Evolutionary conservation across 2,329 filamentous ascomycete genomes (phyloP).

Genomic region (Mycosphaerelloides madeirae): DNA sequence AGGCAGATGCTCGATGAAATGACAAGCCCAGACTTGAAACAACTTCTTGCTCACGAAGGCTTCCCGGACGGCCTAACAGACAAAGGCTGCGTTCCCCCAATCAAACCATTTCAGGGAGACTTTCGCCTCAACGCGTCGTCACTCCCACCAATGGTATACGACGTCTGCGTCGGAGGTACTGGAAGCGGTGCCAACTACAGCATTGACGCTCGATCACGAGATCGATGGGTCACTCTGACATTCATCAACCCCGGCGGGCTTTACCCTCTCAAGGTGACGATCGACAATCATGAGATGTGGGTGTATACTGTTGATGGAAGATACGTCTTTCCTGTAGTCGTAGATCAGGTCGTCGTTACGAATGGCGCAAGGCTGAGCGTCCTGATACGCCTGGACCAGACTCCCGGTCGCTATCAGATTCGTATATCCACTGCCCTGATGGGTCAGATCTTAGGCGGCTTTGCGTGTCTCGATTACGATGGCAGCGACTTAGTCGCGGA

Average conservation of each 20-base stretch:
- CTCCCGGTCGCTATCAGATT: constrained; percentile 33
- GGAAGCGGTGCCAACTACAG: background rate
- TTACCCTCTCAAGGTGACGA: constrained; percentile 10
- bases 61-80: background rate
- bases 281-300: constrained; percentile 17
- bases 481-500: constrained; percentile 36
- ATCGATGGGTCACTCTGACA: background rate
- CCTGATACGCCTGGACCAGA: constrained; percentile 43
- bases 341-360: constrained; percentile 44
- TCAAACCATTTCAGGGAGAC: background rate
- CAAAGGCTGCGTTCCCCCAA: constrained; percentile 1
- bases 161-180: background rate
- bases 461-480: background rate
- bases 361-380: constrained; percentile 54
- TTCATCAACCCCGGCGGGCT: background rate
- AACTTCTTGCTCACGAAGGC: background rate
- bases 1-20: background rate
- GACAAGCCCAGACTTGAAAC: background rate
- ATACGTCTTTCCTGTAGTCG: constrained; percentile 48
- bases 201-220: background rate
- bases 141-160: background rate
- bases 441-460: constrained; percentile 1
- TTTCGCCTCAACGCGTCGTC: background rate
- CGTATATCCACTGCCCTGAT: background rate
- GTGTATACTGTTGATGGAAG: constrained; percentile 18